phyloP scores from a whole-genome alignment of 352 stramenopile species.

The Pythium monospermum region DNA sequence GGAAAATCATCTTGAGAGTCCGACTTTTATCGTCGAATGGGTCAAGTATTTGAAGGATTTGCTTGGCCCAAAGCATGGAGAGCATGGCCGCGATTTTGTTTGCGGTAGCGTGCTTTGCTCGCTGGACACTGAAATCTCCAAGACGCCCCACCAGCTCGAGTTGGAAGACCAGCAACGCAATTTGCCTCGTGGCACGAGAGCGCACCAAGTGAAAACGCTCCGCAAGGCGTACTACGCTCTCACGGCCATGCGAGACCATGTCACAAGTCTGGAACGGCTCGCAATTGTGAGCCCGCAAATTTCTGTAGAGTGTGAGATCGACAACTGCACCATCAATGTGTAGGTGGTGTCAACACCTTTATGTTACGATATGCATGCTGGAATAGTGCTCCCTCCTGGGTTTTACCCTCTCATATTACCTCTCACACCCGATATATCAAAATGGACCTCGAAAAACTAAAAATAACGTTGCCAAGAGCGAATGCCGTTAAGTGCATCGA shows the following conservation, averaged over 20 bases:
- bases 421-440: no score
- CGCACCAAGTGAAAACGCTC: constrained; percentile 19
- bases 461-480: no score
- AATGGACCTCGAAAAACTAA: no score
- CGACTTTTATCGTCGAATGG: constrained; percentile 23
- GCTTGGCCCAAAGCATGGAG: constrained; percentile 27
- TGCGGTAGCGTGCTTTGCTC: constrained; percentile 62
- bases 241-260: constrained; percentile 24
- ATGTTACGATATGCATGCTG: no score
- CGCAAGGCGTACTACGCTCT: constrained; percentile 19
- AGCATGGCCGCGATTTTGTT: constrained; percentile 37
- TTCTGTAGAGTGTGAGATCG: constrained; percentile 39
- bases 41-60: constrained; percentile 30
- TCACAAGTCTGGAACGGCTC: constrained; percentile 37
- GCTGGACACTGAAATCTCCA: constrained; percentile 38
- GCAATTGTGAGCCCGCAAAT: constrained; percentile 34
- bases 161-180: constrained; percentile 48
- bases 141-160: constrained; percentile 49
- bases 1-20: constrained; percentile 18
- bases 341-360: no score
- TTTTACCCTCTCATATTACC: no score
- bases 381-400: no score
- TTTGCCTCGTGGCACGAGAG: constrained; percentile 33
- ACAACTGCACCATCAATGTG: constrained; percentile 41
- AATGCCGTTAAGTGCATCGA: no score